Percentiles rank a stretch among this genome's conserved stretches.
Conservation (phyloP, 768 basidiomycete genomes). For the Phanerochaete sordida region DNA sequence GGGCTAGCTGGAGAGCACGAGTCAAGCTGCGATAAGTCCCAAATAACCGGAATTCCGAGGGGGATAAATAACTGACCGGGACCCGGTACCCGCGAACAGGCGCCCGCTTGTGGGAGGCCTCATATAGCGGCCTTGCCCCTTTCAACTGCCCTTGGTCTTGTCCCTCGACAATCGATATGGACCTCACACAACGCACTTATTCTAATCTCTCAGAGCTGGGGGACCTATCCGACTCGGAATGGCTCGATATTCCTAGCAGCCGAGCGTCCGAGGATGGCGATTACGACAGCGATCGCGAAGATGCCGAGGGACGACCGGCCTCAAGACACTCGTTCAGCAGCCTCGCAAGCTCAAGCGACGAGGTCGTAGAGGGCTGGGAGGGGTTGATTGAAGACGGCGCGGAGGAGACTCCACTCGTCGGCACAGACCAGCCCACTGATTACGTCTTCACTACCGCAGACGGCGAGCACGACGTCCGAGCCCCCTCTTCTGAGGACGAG, state of each 20-base stretch:
- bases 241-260: slow-evolving; percentile 74
- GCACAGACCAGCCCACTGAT: slow-evolving; percentile 17
- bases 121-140: slow-evolving; percentile 21
- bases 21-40: not conserved
- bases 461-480: slow-evolving; percentile 9
- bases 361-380: slow-evolving; percentile 76
- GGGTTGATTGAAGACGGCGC: slow-evolving; percentile 64
- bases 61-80: not conserved
- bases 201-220: slow-evolving; percentile 59
- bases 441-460: slow-evolving; percentile 3
- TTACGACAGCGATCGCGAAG: slow-evolving; percentile 60
- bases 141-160: slow-evolving; percentile 15
- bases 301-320: slow-evolving; percentile 44
- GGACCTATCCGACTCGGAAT: slow-evolving; percentile 74
- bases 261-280: slow-evolving; percentile 71
- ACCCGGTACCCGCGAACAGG: not conserved
- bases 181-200: slow-evolving; percentile 33
- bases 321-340: slow-evolving; percentile 72
- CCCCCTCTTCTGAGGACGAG: slow-evolving; percentile 23
- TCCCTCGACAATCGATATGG: slow-evolving; percentile 22
- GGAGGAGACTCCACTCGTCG: slow-evolving; percentile 37
- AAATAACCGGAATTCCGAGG: not conserved
- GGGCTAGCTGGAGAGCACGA: not conserved
- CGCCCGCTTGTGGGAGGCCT: slow-evolving; percentile 6
- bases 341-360: slow-evolving; percentile 62